A percentile compares a stretch with the other conserved stretches of the same genome.
These are phyloP conservation scores for Zancudomyces culisetae DNA, from an alignment of 371 early-diverging fungal species.

Conservation along the genomic window DNA sequence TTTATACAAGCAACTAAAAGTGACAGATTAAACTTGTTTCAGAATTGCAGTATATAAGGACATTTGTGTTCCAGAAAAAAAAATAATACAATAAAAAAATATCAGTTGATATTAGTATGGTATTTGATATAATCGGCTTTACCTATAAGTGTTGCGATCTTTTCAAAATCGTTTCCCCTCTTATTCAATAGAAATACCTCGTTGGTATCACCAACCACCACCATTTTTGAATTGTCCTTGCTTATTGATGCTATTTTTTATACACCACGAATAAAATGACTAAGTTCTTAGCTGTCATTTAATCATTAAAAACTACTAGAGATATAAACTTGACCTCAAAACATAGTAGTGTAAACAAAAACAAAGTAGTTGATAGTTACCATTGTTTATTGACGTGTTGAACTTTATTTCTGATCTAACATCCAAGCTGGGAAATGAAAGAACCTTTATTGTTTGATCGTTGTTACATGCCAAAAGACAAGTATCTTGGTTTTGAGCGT, in stretches of 20 bases:
- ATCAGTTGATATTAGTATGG: neutral
- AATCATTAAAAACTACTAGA: too few relatives aligned
- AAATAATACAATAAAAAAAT: too few relatives aligned
- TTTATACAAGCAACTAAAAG: too few relatives aligned
- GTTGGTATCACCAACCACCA: conserved; percentile 55
- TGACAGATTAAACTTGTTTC: too few relatives aligned
- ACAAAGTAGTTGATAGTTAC: conserved; percentile 11
- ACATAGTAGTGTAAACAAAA: neutral
- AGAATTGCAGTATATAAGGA: too few relatives aligned
- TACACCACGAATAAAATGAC: conserved; percentile 6
- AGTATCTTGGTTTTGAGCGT: too few relatives aligned
- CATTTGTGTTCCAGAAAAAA: too few relatives aligned
- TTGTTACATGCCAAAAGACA: conserved; percentile 54
- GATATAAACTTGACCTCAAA: neutral
- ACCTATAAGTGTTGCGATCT: conserved; percentile 13
- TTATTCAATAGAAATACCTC: conserved; percentile 48
- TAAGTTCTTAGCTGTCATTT: too few relatives aligned
- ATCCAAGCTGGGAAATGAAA: conserved; percentile 35
- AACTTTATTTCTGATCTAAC: conserved; percentile 31
- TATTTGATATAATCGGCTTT: too few relatives aligned
- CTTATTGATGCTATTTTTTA: conserved; percentile 33
- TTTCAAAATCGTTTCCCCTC: conserved; percentile 31
- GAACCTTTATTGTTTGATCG: conserved; percentile 55
- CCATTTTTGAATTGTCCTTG: conserved; percentile 45
- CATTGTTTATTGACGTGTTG: conserved; percentile 48